A percentile compares a stretch with the other conserved stretches of the same genome.
Conservation (phyloP, 305 asterid species). For the Rubia tinctorum region DNA sequence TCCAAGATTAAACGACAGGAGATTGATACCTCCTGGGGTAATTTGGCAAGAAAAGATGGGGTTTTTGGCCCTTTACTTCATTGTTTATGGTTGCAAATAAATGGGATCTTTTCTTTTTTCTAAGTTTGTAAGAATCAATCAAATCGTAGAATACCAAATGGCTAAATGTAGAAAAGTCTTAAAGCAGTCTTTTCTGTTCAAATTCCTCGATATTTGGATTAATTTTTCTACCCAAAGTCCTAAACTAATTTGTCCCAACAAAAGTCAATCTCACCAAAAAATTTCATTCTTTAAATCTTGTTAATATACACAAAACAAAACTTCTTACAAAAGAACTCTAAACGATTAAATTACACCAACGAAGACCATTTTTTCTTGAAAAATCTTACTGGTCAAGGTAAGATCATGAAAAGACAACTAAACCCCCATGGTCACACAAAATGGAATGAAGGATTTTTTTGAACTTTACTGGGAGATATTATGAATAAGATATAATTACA, state of each 20-base stretch:
- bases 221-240: background rate
- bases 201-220: background rate
- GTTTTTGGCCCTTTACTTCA: conserved; percentile 2
- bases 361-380: conserved; percentile 6
- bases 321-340: conserved; percentile 22
- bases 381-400: conserved; percentile 19
- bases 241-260: background rate
- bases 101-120: background rate
- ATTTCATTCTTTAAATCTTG: conserved; percentile 11
- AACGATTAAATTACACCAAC: conserved; percentile 13
- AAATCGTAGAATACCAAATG: conserved; percentile 1
- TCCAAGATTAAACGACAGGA: background rate
- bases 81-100: conserved; percentile 8
- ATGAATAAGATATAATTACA: no score
- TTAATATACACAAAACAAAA: background rate
- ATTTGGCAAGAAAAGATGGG: background rate
- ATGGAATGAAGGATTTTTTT: no score
- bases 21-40: background rate
- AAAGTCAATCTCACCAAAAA: conserved; percentile 12
- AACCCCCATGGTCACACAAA: no score
- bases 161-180: background rate
- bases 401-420: conserved; percentile 14
- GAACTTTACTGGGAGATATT: no score
- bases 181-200: background rate
- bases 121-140: background rate